A percentile compares a stretch with the other conserved stretches of the same genome.
These are phyloP conservation scores for Hydrangea macrophylla DNA, from an alignment of 148 eudicot species.

Conservation along the genomic window DNA sequence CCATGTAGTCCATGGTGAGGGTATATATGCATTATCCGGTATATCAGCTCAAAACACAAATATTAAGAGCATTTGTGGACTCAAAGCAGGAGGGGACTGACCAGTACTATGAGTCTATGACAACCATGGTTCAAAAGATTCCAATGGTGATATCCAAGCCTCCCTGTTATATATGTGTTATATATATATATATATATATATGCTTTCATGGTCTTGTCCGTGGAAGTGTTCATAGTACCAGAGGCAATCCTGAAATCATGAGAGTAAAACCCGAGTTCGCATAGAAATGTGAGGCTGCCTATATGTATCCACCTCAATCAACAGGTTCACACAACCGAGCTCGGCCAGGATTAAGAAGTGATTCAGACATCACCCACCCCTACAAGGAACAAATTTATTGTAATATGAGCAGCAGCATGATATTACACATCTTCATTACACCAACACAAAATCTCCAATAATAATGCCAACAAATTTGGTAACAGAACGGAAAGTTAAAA, in stretches of 20 bases:
- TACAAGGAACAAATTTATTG: conserved; percentile 26
- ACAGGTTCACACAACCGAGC: conserved; percentile 58
- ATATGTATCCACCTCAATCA: conserved; percentile 11
- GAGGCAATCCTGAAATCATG: not conserved
- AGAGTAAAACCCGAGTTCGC: not conserved
- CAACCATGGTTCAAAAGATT: not conserved
- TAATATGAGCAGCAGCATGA: no score
- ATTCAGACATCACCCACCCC: conserved; percentile 99
- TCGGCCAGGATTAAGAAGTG: conserved; percentile 93
- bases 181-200: no score
- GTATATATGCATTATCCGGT: not conserved
- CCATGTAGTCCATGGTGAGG: not conserved
- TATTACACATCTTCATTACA: no score
- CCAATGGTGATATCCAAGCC: not conserved
- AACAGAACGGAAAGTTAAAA: no score
- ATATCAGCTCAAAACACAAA: not conserved
- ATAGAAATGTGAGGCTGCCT: not conserved
- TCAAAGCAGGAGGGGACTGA: not conserved
- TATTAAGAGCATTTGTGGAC: not conserved
- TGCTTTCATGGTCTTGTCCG: not conserved
- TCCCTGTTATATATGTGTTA: not conserved
- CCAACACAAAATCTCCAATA: no score
- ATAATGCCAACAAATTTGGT: no score
- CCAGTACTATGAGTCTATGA: not conserved
- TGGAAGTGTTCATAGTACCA: not conserved